Percentiles rank a stretch among this genome's conserved stretches.
phyloP scores from a whole-genome alignment of 805 yeast species.

The Ogataea pini region DNA sequence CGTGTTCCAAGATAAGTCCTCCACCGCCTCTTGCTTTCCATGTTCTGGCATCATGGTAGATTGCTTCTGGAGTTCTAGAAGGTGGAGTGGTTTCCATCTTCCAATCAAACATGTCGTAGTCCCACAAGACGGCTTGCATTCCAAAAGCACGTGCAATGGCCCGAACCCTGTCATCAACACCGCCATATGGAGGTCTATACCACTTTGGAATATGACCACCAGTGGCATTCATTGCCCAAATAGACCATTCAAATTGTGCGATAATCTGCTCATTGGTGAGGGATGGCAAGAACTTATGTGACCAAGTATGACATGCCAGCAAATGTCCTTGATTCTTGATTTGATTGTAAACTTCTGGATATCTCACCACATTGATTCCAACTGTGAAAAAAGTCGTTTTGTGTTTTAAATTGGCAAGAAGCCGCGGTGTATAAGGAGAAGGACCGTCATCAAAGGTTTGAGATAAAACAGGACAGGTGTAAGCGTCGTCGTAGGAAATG shows the following conservation, averaged over 20 bases:
- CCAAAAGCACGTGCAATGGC: constrained; percentile 81
- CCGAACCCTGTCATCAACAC: constrained; percentile 84
- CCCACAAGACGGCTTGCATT: constrained; percentile 88
- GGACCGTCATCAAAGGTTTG: constrained; percentile 98
- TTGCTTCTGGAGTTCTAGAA: constrained; percentile 48
- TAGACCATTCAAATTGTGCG: constrained; percentile 92
- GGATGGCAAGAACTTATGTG: constrained; percentile 80
- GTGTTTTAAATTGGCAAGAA: constrained; percentile 52
- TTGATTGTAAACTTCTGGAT: constrained; percentile 68
- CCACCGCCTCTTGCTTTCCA: constrained; percentile 47
- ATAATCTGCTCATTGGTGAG: constrained; percentile 77
- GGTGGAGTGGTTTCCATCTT: constrained; percentile 52
- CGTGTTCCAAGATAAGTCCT: constrained; percentile 89
- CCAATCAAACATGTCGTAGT: constrained; percentile 92
- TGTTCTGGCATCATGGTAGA: constrained; percentile 52
- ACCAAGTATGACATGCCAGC: constrained; percentile 90
- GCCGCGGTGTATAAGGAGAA: constrained; percentile 61
- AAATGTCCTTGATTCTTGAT: constrained; percentile 68
- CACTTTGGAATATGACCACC: constrained; percentile 83
- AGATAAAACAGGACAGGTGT: constrained; percentile 69
- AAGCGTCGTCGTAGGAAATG: constrained; percentile 71
- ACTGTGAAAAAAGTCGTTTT: constrained; percentile 82
- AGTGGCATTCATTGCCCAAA: constrained; percentile 98
- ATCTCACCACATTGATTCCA: constrained; percentile 76
- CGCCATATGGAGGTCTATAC: constrained; percentile 98